These are phyloP conservation scores for Fusarium sp. DNA, from an alignment of 2,329 filamentous ascomycete genomes.

Conservation along the genomic window DNA sequence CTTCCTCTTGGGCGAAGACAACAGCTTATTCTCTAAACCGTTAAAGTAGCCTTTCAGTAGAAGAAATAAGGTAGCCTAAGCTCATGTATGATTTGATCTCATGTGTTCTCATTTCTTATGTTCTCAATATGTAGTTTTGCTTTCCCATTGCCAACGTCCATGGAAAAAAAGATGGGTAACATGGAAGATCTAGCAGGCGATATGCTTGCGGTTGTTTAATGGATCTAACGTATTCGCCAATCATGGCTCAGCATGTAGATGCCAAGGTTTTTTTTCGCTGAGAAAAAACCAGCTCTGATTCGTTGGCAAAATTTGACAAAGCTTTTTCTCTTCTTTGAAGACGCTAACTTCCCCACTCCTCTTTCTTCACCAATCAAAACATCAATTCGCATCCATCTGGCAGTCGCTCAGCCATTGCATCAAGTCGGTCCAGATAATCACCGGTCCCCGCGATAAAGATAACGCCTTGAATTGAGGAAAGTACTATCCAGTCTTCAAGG, in stretches of 20 bases:
- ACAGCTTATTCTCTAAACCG: not conserved
- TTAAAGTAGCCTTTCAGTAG: not conserved
- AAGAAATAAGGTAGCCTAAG: not conserved
- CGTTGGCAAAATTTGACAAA: constrained; percentile 1
- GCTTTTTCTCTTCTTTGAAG: not conserved
- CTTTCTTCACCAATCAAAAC: not conserved
- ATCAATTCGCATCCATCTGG: not conserved
- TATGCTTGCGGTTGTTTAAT: not conserved
- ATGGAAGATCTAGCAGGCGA: not conserved
- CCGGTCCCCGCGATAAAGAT: constrained; percentile 12
- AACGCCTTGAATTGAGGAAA: not conserved
- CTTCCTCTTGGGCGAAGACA: not conserved
- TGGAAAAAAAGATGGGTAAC: not conserved
- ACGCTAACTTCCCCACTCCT: not conserved
- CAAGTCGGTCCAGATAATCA: constrained; percentile 16
- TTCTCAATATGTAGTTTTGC: not conserved
- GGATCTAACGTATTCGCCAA: not conserved
- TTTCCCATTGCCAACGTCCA: not conserved
- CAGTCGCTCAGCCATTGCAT: constrained; percentile 9
- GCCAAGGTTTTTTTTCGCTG: not conserved
- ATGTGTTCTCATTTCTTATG: not conserved
- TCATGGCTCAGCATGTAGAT: not conserved
- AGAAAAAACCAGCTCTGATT: not conserved
- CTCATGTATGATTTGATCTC: not conserved
- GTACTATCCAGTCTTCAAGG: constrained; percentile 1